Conservation (phyloP, 2,329 filamentous ascomycete species). For the Aspergillus sp. region DNA sequence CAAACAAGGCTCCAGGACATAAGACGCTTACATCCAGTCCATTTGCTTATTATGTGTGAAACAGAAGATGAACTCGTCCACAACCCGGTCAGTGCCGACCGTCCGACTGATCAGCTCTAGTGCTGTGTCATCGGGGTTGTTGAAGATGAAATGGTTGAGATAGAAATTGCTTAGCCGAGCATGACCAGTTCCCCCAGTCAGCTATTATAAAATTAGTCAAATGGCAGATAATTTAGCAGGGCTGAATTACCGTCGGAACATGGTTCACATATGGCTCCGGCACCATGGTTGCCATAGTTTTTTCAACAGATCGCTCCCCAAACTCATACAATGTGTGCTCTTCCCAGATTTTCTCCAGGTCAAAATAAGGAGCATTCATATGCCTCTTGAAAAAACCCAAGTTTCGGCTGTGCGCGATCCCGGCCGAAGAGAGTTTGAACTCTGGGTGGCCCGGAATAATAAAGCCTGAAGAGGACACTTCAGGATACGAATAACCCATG, state of each 20-base stretch:
- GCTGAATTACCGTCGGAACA: conserved; percentile 56
- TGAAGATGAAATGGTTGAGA: conserved; percentile 68
- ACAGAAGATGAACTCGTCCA: conserved; percentile 65
- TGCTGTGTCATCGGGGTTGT: conserved; percentile 62
- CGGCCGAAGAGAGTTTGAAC: conserved; percentile 52
- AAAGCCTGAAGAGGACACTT: conserved; percentile 40
- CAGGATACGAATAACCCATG: conserved; percentile 40
- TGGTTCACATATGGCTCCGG: conserved; percentile 76
- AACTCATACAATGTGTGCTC: conserved; percentile 73
- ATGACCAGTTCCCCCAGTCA: conserved; percentile 67
- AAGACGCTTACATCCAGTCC: conserved; percentile 60
- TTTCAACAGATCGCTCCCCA: conserved; percentile 60
- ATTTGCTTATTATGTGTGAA: conserved; percentile 60
- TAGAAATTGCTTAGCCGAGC: conserved; percentile 63
- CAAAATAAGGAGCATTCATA: conserved; percentile 62
- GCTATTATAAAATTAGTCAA: conserved; percentile 21
- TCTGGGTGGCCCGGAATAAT: conserved; percentile 47
- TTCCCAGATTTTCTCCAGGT: conserved; percentile 74
- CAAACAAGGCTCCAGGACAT: neutral
- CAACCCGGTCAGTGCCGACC: conserved; percentile 65
- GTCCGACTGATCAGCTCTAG: conserved; percentile 69
- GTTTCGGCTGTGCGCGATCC: conserved; percentile 62
- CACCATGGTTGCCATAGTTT: conserved; percentile 79
- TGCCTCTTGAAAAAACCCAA: conserved; percentile 61
- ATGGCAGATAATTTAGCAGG: neutral